Percentiles rank a stretch among this genome's conserved stretches.
Conservation (phyloP, 768 basidiomycete species). For the Agrocybe praecox region DNA sequence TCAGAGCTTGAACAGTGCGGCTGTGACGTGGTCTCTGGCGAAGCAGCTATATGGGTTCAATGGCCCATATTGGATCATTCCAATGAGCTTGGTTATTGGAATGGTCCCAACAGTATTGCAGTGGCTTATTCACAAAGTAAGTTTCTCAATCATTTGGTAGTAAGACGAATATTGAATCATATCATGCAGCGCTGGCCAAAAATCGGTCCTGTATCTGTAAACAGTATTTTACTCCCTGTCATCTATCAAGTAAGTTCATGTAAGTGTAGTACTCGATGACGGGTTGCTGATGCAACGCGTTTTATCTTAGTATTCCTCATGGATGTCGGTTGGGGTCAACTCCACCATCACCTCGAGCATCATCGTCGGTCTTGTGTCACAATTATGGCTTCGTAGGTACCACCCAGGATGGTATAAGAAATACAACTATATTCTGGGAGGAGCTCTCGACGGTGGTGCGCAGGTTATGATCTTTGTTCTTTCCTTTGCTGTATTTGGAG, state of each 20-base stretch:
- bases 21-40: constrained; percentile 67
- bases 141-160: not conserved
- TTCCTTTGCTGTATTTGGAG: constrained; percentile 68
- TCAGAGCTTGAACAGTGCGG: constrained; percentile 57
- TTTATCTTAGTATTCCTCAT: constrained; percentile 36
- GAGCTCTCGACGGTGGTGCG: constrained; percentile 65
- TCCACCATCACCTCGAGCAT: constrained; percentile 50
- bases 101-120: constrained; percentile 54
- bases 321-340: constrained; percentile 56
- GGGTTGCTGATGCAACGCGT: not conserved
- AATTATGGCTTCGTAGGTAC: constrained; percentile 58
- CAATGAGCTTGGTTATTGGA: constrained; percentile 55
- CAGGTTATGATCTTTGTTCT: constrained; percentile 68
- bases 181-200: constrained; percentile 51
- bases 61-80: constrained; percentile 60
- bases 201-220: constrained; percentile 53
- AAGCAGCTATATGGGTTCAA: constrained; percentile 55
- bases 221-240: constrained; percentile 55
- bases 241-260: constrained; percentile 46
- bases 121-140: constrained; percentile 54
- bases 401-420: constrained; percentile 69
- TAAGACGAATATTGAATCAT: not conserved
- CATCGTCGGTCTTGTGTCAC: constrained; percentile 57
- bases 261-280: not conserved
- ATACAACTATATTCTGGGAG: constrained; percentile 70